Evolutionary conservation across 2,329 filamentous ascomycete genomes (phyloP), one percentile per base, ranked within the genome.

Genomic region (Neofusicoccum umdonicola): DNA sequence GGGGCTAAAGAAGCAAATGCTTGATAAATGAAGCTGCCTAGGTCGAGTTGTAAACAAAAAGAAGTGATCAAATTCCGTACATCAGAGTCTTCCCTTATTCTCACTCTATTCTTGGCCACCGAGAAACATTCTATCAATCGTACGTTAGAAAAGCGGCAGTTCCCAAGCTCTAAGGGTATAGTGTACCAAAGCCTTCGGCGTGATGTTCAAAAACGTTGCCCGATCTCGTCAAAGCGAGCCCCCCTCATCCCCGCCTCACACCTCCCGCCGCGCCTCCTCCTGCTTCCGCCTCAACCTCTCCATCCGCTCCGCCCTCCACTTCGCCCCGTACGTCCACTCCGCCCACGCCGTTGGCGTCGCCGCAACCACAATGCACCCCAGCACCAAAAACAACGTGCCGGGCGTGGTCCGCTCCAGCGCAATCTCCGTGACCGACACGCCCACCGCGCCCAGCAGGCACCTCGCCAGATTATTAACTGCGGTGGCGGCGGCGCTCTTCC

Each of bases 401-500:
- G 60, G 60, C 2, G n/a, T 44, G 22, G 52, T 22, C 22, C 13
- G 22, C 12, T 19, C 22, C 9, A 62, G 60, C n/a, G 60, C 47
- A 3, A 52, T 19, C 37, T 83, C 80, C 2, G 84, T 74, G 11
- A 81, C 78, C 19, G 80, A 82, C 0, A 83, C 84, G 0, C 81
- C 82, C 0, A 79, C 83, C 0, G 84, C 84, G 0, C 81, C 84
- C 37, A 84, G 77, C 2, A 85, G 67, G 66, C 84, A 87, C 42
- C 84, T 71, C 0, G 81, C 80, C 2, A 87, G 75, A 66, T 86
- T 87, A 27, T 85, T 69, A 50, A 80, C 82, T 0, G 84, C 84
- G 50, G 78, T 85, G 0, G 84, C 84, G 0, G 81, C 81, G 0
- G 84, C 84, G 64, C 81, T 82, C 9, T 74, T 73, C 12, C 80